Base-by-base conservation (phyloP, 2,329 filamentous ascomycete genomes). In the Alternaria sp. region DNA sequence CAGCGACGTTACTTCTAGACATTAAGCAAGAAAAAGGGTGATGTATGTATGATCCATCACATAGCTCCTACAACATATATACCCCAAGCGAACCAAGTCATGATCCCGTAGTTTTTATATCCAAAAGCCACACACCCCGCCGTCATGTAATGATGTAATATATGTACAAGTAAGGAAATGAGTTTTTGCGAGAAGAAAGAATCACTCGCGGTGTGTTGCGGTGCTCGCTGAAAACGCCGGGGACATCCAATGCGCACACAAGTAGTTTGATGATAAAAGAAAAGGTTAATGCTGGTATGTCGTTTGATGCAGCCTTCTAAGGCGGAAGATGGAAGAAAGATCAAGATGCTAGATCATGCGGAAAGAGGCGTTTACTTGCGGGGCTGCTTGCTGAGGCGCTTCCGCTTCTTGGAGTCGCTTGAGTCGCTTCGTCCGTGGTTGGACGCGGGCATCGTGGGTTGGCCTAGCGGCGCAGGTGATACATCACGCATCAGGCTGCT, bases 321-420 rank as follows among this genome's bases (percentile, higher is more conserved):
- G 45, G 50, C 52, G n/a, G 50, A 50, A 59, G 45, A 52, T 36
- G 26, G 32, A 59, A 50, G n/a, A 43, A 36, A 54, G 21, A 64
- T 49, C 50, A 64, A 63, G 56, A 50, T 52, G 59, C 61, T 46
- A 50, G 21, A 50, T 54, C 40, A 26, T 32, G 45, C 21, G 19
- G 19, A 21, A 17, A 12, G 36, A 10, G 28, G 13, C 43, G 43
- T 65, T 68, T 71, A 73, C 59, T 71, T 72, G 62, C 69, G 69
- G 19, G 49, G 75, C 74, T 59, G 75, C 74, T 80, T 80, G 44
- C 74, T 79, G 12, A 80, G 65, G 61, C 76, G 74, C 64, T 76
- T 79, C 55, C 77, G 73, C 69, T 75, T 75, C 58, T 78, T 75
- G 13, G 76, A 79, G 55, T 80, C 78, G 2, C 69, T 69, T 10